A percentile compares a stretch with the other conserved stretches of the same genome.
Conservation (phyloP, 2,329 filamentous ascomycete genomes). For the Colletotrichum liriopes region DNA sequence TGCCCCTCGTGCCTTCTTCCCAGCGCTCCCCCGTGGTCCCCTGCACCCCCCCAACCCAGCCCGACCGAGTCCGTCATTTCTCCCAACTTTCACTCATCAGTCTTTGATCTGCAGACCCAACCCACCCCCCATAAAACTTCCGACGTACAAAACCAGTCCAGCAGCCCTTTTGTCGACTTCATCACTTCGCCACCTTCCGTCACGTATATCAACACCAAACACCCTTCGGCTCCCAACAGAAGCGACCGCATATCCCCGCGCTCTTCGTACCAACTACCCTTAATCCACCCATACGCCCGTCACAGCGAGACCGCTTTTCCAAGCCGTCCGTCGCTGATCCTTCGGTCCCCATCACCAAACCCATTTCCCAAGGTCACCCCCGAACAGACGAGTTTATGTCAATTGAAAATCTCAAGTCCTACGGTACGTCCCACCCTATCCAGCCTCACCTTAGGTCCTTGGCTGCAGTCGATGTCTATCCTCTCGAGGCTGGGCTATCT, state of each 20-base stretch:
- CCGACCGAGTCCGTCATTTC: slow-evolving; percentile 41
- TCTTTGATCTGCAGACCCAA: slow-evolving; percentile 37
- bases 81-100: slow-evolving; percentile 40
- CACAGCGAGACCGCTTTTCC: slow-evolving; percentile 63
- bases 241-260: background rate
- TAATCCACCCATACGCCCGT: slow-evolving; percentile 5
- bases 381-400: slow-evolving; percentile 93
- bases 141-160: slow-evolving; percentile 38
- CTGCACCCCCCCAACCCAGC: slow-evolving; percentile 7
- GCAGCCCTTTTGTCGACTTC: slow-evolving; percentile 42
- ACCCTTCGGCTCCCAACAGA: slow-evolving; percentile 3
- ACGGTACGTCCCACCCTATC: slow-evolving; percentile 74
- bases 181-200: slow-evolving; percentile 41
- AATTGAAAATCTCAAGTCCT: slow-evolving; percentile 98
- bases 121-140: slow-evolving; percentile 42
- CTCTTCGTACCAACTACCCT: background rate
- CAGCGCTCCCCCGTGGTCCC: background rate
- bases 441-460: too few species aligned
- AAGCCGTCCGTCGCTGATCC: slow-evolving; percentile 68
- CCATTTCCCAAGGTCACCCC: slow-evolving; percentile 71
- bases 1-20: slow-evolving; percentile 9
- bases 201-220: slow-evolving; percentile 33
- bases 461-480: too few species aligned
- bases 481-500: too few species aligned
- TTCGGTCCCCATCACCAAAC: slow-evolving; percentile 58